Evolutionary conservation across 768 basidiomycete species (phyloP).

Genomic region (Boletus bicolor): DNA sequence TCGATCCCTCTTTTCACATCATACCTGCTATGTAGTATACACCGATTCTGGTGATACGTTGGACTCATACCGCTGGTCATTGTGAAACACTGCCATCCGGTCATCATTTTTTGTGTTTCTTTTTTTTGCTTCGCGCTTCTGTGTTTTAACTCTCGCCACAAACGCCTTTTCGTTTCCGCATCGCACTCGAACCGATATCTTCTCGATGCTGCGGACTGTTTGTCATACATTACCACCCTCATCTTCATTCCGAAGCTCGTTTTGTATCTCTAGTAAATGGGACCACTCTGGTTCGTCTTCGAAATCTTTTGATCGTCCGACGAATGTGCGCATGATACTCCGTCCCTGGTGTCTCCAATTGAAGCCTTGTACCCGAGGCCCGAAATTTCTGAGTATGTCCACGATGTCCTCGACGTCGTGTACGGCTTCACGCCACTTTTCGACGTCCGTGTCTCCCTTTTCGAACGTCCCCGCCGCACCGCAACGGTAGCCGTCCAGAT

Average conservation of each 20-base stretch:
- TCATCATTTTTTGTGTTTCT: neutral
- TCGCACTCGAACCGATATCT: neutral
- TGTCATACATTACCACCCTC: slow-evolving; percentile 20
- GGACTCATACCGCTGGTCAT: slow-evolving; percentile 5
- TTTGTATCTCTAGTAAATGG: slow-evolving; percentile 56
- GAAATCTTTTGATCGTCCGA: slow-evolving; percentile 83
- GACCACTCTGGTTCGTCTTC: slow-evolving; percentile 88
- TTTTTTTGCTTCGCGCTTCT: slow-evolving; percentile 8
- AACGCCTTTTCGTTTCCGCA: neutral
- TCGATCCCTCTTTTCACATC: neutral
- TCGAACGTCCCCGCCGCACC: slow-evolving; percentile 59
- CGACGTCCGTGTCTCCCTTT: slow-evolving; percentile 63
- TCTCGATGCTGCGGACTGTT: neutral
- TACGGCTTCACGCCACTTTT: slow-evolving; percentile 72
- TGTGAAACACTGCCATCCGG: slow-evolving; percentile 17
- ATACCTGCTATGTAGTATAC: neutral
- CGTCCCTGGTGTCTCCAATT: slow-evolving; percentile 87
- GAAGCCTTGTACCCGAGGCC: slow-evolving; percentile 55
- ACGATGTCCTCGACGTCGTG: slow-evolving; percentile 81
- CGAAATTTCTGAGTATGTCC: slow-evolving; percentile 79
- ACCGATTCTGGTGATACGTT: slow-evolving; percentile 3
- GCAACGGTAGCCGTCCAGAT: slow-evolving; percentile 82
- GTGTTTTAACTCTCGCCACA: slow-evolving; percentile 12
- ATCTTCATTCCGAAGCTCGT: slow-evolving; percentile 21
- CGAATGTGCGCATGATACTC: slow-evolving; percentile 84